Base-by-base conservation (phyloP, 1,284 basidiomycete genomes). In the Marasmius tenuissimus region DNA sequence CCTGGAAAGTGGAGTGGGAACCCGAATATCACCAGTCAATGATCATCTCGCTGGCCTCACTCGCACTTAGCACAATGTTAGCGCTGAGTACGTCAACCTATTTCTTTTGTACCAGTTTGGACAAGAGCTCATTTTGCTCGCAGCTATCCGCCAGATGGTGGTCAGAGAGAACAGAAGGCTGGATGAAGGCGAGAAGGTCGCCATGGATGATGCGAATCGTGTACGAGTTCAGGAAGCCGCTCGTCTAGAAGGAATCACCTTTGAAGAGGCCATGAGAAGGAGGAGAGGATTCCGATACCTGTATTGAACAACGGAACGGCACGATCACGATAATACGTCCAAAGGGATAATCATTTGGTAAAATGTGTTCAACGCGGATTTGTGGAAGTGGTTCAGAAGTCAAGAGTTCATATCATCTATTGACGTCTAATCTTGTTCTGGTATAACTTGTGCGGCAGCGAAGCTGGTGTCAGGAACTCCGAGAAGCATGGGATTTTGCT, bases 1-100 rank as follows among this genome's bases (percentile, higher is more conserved):
- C 78, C 1, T 85, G 83, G 83, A 81, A 80, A 65, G 67, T 79
- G 0, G 66, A 67, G 16, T 85, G 83, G 82, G 74, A 79, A 7
- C 83, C 83, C 0, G 61, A 72, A 48, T 86, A 85, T 64, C 82
- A 80, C 51, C 81, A 76, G 45, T 83, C 82, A 0, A 80, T 85
- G 80, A 72, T 73, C 16, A 80, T 85, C 57, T 79, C 78, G 1
- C 68, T 85, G 4, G 73, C 72, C 42, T 68, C 73, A 9, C 70
- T 85, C 7, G 75, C 71, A 20, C 65, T 83, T 3, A 70, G 75
- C 61, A 73, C 71, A 3, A 33, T 74, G 4, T 61, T 82, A 10
- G 71, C 77, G 27, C 62, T 77, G 1, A 65, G 82, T 83, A 67
- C 33, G 76, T 65, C 27, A 16, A 62, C 11, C 12, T 61, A 10